These are phyloP conservation scores for Trichoderma citrinoviride DNA, from an alignment of 2,329 filamentous ascomycete genomes.

Conservation along the genomic window DNA sequence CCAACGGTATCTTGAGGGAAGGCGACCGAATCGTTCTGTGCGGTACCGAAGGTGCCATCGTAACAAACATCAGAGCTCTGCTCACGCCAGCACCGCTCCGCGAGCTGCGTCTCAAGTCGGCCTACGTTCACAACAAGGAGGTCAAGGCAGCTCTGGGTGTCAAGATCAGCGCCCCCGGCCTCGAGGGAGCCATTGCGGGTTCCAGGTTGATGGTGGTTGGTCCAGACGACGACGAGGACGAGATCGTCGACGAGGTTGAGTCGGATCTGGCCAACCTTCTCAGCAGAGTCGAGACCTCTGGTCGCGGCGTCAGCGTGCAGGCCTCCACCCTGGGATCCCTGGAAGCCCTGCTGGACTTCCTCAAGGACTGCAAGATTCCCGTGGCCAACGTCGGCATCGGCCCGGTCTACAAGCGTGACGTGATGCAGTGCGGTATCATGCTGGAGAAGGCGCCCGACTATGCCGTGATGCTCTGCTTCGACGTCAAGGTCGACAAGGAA, in stretches of 20 bases:
- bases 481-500: slow-evolving; percentile 98
- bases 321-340: slow-evolving; percentile 96
- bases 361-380: slow-evolving; percentile 93
- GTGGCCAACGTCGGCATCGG: slow-evolving; percentile 97
- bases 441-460: slow-evolving; percentile 91
- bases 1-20: slow-evolving; percentile 91
- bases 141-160: slow-evolving; percentile 98
- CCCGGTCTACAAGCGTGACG: slow-evolving; percentile 95
- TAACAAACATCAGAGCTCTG: slow-evolving; percentile 90
- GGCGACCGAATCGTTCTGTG: slow-evolving; percentile 94
- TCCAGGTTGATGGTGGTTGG: slow-evolving; percentile 93
- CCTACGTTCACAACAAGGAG: slow-evolving; percentile 98
- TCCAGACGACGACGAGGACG: slow-evolving; percentile 93
- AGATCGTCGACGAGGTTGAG: slow-evolving; percentile 95
- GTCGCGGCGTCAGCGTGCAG: slow-evolving; percentile 93
- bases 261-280: slow-evolving; percentile 88
- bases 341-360: slow-evolving; percentile 93
- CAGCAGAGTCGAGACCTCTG: slow-evolving; percentile 85
- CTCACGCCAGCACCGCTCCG: slow-evolving; percentile 90
- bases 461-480: slow-evolving; percentile 99
- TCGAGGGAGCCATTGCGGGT: slow-evolving; percentile 94
- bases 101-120: slow-evolving; percentile 90
- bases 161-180: slow-evolving; percentile 94
- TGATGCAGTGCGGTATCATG: slow-evolving; percentile 95
- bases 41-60: slow-evolving; percentile 93